Base-by-base conservation (phyloP, 2,329 filamentous ascomycete genomes). In the Nigrospora sphaerica region DNA sequence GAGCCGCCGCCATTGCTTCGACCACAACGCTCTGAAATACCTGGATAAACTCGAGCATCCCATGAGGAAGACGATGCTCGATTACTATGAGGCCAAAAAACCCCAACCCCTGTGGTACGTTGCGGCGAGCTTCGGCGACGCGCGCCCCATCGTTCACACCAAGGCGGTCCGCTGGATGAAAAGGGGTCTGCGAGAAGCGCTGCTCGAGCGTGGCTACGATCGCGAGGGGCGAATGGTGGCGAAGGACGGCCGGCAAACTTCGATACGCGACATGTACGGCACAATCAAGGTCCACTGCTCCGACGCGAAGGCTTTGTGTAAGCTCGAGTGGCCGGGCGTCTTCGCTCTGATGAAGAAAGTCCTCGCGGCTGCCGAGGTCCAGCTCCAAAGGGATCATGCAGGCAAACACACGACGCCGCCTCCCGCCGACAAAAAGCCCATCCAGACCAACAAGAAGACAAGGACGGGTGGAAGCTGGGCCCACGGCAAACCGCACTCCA, bases 1-100 rank as follows among this genome's bases (percentile, higher is more conserved):
- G 32, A 55, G 54, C 3, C 48, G 42, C 18, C 34, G 45, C 16
- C 64, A 67, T 47, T 57, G 57, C 42, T 44, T 67, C 37, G 48
- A 57, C 17, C 39, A 42, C 6, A 49, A 45, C 35, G 52, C 53
- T 36, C 51, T 57, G 53, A 57, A 52, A 34, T 64, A 59, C 47
- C 52, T 67, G 36, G 60, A 58, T 33, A 50, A 45, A 19, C 6
- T 41, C 11, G 57, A 57, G 45, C 58, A 61, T 39, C 57, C 60
- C 10, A 54, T 58, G 34, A 45, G 54, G 6, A 57, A 57, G 44
- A 51, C 57, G n/a, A 35, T 61, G 16, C 49, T 63, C 19, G 54
- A 62, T 23, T 48, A 54, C 12, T 64, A 63, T 49, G 53, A 60
- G 7, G 48, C 46, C 31, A 57, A 59, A 53, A 57, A 47, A 5